These are phyloP conservation scores for Pelomyxa schiedti DNA, from an alignment of 78 protist genomes.

Conservation along the genomic window DNA sequence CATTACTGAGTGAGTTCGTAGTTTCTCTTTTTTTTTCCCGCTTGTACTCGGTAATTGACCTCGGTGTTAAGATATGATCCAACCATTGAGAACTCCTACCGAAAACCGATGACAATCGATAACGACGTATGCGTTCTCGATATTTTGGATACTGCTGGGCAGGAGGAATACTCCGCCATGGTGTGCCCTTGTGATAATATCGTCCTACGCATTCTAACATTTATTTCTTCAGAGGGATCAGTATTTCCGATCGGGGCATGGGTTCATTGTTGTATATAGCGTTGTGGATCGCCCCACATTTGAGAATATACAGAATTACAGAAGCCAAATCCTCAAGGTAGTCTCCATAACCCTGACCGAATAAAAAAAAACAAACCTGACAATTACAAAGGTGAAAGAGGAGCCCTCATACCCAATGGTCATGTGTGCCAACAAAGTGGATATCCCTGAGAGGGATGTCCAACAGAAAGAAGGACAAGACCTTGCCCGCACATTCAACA, in stretches of 20 bases:
- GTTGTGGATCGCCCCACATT: not conserved
- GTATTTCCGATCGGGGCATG: slow-evolving; percentile 17
- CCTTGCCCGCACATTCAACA: not conserved
- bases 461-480: not conserved
- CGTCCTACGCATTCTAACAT: too few relatives aligned
- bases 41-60: too few relatives aligned
- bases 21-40: too few relatives aligned
- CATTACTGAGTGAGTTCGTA: too few relatives aligned
- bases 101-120: slow-evolving; percentile 72
- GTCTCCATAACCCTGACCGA: too few relatives aligned
- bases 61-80: too few relatives aligned
- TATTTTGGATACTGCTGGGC: slow-evolving; percentile 93
- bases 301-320: not conserved
- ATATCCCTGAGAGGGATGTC: not conserved
- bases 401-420: not conserved
- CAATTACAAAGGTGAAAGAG: not conserved
- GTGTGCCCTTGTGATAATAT: too few relatives aligned
- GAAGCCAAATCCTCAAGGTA: not conserved
- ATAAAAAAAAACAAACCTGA: too few relatives aligned
- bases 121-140: slow-evolving; percentile 63
- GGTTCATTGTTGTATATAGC: not conserved
- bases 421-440: not conserved
- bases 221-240: too few relatives aligned
- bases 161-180: slow-evolving; percentile 83
- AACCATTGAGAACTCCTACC: slow-evolving; percentile 82